Evolutionary conservation across 1,284 basidiomycete genomes (phyloP), one percentile per base, ranked within the genome.

Genomic region (Paramarasmius palmivorus): DNA sequence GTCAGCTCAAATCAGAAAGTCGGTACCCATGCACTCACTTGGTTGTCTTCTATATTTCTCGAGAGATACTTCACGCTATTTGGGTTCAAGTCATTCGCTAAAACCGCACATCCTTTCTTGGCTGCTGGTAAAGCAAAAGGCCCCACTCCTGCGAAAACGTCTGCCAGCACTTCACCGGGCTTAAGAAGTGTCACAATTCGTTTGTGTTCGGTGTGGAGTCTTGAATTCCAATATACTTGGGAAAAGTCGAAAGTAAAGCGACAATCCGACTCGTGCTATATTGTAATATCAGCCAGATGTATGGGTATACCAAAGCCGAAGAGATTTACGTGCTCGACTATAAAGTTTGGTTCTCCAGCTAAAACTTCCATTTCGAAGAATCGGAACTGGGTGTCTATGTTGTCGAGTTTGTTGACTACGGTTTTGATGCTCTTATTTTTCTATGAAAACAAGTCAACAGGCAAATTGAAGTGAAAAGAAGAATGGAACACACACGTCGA

Each of bases 301-400:
- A 22, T 20, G 19, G 2, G 15, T 17, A 29, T 15, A 7, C n/a
- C 19, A 26, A 6, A 29, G 19, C 26, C 29, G 3, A 36, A 49
- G n/a, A 29, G n/a, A 72, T 81, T 56, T 61, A 95, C 94, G 68
- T 92, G 89, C 61, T 90, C 83, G 4, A 97, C 94, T 19, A 91
- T 63, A 64, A 89, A 96, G 64, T 97, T 81, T 0, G 86, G 81
- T 55, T 93, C 88, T 10, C 97, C 97, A 0, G 96, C 95, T 19
- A 99, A 77, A 2, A 98, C 79, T 65, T 99, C 97, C 97, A 99
- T 99, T 62, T 92, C 82, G 70, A 99, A 99, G 59, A 95, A 91
- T 19, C 97, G 86, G 70, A 95, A 99, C 65, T 91, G 78, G 20
- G 81, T 86, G 64, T 95, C 87, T 59, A 98, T 98, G 19, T 73